Conservation (phyloP, 192 early-diverging fungal species). For the Gaertneriomyces semiglobifer region DNA sequence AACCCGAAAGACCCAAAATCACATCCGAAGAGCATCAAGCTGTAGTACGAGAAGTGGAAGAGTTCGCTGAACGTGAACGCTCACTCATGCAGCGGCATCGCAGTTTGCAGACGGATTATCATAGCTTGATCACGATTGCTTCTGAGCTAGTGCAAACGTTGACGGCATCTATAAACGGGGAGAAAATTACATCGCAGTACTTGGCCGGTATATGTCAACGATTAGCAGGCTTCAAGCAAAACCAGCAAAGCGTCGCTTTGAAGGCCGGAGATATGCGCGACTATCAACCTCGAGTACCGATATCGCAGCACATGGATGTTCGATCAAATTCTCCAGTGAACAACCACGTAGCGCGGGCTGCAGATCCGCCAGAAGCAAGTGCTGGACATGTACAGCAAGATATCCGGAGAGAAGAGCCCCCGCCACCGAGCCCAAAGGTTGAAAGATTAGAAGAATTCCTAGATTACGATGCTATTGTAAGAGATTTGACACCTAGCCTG, state of each 20-base stretch:
- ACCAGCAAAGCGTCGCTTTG: constrained; percentile 4
- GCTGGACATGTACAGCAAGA: background rate
- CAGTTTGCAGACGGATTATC: constrained; percentile 42
- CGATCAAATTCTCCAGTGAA: background rate
- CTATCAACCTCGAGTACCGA: background rate
- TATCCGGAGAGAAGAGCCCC: constrained; percentile 8
- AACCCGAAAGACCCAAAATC: too few relatives aligned
- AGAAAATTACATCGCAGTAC: constrained; percentile 51
- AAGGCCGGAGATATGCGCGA: background rate
- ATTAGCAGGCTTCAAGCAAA: constrained; percentile 40
- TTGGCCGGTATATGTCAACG: constrained; percentile 40
- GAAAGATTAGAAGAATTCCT: constrained; percentile 22
- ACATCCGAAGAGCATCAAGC: too few relatives aligned
- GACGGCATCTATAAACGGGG: constrained; percentile 44
- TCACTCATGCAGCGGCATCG: too few relatives aligned
- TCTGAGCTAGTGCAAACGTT: constrained; percentile 52
- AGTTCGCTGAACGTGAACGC: too few relatives aligned
- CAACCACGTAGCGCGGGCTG: constrained; percentile 15
- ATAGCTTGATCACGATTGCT: constrained; percentile 53
- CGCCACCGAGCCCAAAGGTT: background rate
- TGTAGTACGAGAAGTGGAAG: too few relatives aligned
- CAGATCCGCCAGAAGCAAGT: background rate
- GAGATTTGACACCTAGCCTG: constrained; percentile 21
- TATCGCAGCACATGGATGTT: background rate
- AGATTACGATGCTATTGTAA: constrained; percentile 29